Percentiles rank a stretch among this genome's conserved stretches.
Evolutionary conservation across 2,329 filamentous ascomycete genomes (phyloP).

Genomic region (Calonectria crousiana): DNA sequence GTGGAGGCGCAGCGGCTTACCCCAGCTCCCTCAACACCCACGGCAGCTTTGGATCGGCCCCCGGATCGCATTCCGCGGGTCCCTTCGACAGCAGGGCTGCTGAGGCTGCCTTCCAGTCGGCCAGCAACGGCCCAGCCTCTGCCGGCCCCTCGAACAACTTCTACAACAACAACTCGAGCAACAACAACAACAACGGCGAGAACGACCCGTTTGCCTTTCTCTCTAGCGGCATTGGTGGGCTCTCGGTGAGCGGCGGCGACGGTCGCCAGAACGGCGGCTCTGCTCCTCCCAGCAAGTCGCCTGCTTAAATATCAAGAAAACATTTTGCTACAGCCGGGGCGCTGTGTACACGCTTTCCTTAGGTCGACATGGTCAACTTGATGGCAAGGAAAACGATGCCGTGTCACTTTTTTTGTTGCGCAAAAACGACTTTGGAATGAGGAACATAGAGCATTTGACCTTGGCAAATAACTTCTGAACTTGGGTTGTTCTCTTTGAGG

Average conservation of each 20-base stretch:
- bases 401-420: constrained; percentile 44
- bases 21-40: constrained; percentile 85
- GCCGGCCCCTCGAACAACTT: constrained; percentile 74
- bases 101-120: constrained; percentile 93
- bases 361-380: constrained; percentile 38
- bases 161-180: constrained; percentile 71
- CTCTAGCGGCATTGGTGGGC: constrained; percentile 76
- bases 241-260: constrained; percentile 77
- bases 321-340: constrained; percentile 36
- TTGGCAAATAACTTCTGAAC: constrained; percentile 59
- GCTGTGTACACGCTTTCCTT: constrained; percentile 45
- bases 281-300: constrained; percentile 70
- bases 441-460: constrained; percentile 59
- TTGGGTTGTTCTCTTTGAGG: constrained; percentile 54
- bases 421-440: constrained; percentile 56
- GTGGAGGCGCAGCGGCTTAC: constrained; percentile 76
- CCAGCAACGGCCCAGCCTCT: constrained; percentile 83
- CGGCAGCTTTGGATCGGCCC: constrained; percentile 75
- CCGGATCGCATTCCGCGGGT: constrained; percentile 83
- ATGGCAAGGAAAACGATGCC: constrained; percentile 36
- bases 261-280: constrained; percentile 72
- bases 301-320: constrained; percentile 58
- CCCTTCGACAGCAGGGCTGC: constrained; percentile 94
- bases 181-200: constrained; percentile 74
- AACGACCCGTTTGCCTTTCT: constrained; percentile 86